Base-by-base conservation (phyloP, 805 yeast genomes). In the Clavispora phyllophila region DNA sequence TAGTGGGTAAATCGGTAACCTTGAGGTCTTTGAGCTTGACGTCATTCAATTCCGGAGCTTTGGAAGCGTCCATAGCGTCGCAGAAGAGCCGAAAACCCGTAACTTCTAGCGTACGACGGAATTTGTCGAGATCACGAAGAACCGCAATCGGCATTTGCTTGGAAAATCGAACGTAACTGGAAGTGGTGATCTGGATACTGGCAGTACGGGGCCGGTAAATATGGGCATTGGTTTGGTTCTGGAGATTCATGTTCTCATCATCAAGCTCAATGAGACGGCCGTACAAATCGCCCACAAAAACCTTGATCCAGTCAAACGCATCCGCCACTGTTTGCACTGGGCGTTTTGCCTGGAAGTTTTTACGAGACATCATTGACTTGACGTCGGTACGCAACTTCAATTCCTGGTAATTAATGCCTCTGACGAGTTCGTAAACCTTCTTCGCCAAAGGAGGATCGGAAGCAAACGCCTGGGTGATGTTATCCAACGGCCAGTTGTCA, bases 351-450 rank as follows among this genome's bases (percentile, higher is more conserved):
- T 82, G 63, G 60, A 91, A 82, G 56, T 89, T 87, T 58, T 93
- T 93, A 38, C 82, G 81, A 0, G 96, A 84, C 63, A 82, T 81
- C 98, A 93, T 91, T 0, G 95, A 82, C 57, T 89, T 87, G 8
- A 86, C 71, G 20, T 80, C 79, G 0, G 81, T 75, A 37, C 84
- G 70, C 10, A 76, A 68, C 8, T 72, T 70, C 5, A 93, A 64
- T 18, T 80, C 82, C n/a, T 68, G 68, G 29, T 65, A 51, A 44
- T 71, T 70, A 9, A 69, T 62, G 0, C 98, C 98, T 24, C 89
- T 66, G 0, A 82, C 82, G 19, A 88, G 57, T 12, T 77, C 64
- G 56, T 70, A 82, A 2, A 93, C 56, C 48, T 76, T 76, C 9
- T 63, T 63, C 0, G 87, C 84, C 17, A 82, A 50, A 8, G 62